Evolutionary conservation across 2,329 filamentous ascomycete species (phyloP), one percentile per base, ranked within the genome.

Genomic region (Fusarium sp.): DNA sequence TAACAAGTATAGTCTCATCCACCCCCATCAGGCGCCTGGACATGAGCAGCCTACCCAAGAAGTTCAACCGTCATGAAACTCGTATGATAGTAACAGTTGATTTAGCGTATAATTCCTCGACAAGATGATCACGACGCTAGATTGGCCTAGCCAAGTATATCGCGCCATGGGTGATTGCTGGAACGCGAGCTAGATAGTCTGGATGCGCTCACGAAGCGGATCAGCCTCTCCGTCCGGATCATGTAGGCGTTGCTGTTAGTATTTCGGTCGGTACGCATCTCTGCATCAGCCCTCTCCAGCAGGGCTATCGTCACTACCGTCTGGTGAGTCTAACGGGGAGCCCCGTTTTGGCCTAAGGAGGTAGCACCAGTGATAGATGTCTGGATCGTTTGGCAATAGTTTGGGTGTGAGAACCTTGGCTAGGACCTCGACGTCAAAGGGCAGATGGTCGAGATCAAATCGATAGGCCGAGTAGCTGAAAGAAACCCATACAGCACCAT

Each of bases 291-390:
- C 53, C 36, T 55, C 37, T 46, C 42, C 54, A 7, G 56, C 41
- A 29, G 54, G 53, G 9, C 21, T 50, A 19, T 60, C 44, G 23
- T 56, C 44, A 13, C 35, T 39, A 39, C 33, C 31, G 11, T 23
- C 32, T 9, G 53, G 62, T 1, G 42, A 61, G 29, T 53, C 48
- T 25, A 50, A 47, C 6, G 55, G 25, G 1, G 50, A 42, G 25
- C 59, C 56, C 32, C 23, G 38, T 39, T 62, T 72, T 3, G 78
- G 77, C 3, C 71, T 71, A 35, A 83, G 64, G 6, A 79, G 65
- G 63, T 82, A 82, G 48, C 78, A 81, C 66, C 74, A 78, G 55
- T 81, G 69, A 47, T 70, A 82, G 4, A 82, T 67, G 15, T 82
- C 79, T 9, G 81, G 81, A 58, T 83, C 80, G 4, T 59, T 73